phyloP scores from a whole-genome alignment of 1,284 basidiomycete genomes.

The Golubevia pallescens region DNA sequence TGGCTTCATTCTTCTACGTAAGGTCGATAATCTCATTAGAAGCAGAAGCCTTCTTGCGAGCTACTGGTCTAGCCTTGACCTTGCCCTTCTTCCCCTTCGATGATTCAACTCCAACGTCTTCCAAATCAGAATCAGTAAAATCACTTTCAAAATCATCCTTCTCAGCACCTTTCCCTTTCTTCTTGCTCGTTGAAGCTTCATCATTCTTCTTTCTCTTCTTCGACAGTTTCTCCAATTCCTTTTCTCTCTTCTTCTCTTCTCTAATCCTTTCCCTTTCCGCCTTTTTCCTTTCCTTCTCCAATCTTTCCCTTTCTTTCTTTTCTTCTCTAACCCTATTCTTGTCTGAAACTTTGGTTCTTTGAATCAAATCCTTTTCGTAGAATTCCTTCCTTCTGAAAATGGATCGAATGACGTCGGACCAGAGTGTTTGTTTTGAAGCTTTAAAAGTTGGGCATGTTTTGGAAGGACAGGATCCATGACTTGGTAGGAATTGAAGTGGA shows the following conservation, averaged over 20 bases:
- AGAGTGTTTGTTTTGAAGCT: constrained; percentile 6
- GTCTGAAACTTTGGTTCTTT: no score
- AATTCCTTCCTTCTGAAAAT: constrained; percentile 29
- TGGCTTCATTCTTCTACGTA: no score
- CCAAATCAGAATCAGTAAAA: no score
- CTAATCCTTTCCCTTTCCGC: background rate
- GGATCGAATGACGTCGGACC: constrained; percentile 34
- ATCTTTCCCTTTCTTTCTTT: background rate
- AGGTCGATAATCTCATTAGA: no score
- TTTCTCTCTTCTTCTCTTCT: constrained; percentile 2
- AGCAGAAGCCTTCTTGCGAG: no score
- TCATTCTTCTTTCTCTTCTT: constrained; percentile 1
- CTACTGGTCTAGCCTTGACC: no score
- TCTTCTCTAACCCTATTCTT: background rate
- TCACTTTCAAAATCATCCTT: no score
- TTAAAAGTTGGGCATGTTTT: background rate
- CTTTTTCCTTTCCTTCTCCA: background rate
- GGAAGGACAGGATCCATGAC: constrained; percentile 27
- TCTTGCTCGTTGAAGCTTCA: background rate
- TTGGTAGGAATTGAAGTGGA: constrained; percentile 21
- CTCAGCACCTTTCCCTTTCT: no score
- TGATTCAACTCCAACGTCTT: no score
- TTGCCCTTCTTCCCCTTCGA: no score
- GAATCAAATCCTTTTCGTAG: no score
- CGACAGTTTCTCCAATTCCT: background rate